A percentile compares a stretch with the other conserved stretches of the same genome.
These are phyloP conservation scores for Curvularia hawaiiensis DNA, from an alignment of 2,329 filamentous ascomycete genomes.

Conservation along the genomic window DNA sequence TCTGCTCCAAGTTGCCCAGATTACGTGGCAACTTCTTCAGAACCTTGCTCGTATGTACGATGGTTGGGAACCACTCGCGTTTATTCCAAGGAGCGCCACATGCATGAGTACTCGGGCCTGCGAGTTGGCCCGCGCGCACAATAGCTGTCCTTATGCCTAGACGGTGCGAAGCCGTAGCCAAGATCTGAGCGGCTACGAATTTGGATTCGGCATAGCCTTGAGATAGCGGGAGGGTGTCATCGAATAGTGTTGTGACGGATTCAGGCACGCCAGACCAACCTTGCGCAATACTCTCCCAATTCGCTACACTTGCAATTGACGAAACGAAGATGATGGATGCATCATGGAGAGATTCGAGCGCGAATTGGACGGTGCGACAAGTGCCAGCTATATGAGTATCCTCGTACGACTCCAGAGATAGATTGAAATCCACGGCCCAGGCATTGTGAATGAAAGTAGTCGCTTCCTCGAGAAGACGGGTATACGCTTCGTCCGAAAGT, in stretches of 20 bases:
- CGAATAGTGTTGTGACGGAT: slow-evolving; percentile 32
- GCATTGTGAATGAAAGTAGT: slow-evolving; percentile 57
- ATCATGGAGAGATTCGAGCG: slow-evolving; percentile 2
- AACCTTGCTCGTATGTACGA: slow-evolving; percentile 27
- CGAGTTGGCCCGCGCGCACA: slow-evolving; percentile 39
- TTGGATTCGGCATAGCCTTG: slow-evolving; percentile 50
- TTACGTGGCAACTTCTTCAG: slow-evolving; percentile 29
- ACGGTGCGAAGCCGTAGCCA: slow-evolving; percentile 35
- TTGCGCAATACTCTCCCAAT: slow-evolving; percentile 10
- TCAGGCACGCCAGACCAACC: slow-evolving; percentile 14
- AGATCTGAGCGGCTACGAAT: slow-evolving; percentile 42
- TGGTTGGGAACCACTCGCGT: slow-evolving; percentile 36
- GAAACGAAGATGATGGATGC: slow-evolving; percentile 47
- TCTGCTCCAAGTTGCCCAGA: slow-evolving; percentile 17
- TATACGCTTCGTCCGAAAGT: slow-evolving; percentile 33
- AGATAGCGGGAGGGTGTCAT: slow-evolving; percentile 33
- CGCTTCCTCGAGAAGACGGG: slow-evolving; percentile 27
- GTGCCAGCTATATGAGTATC: slow-evolving; percentile 18
- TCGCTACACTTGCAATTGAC: slow-evolving; percentile 43
- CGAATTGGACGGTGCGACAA: slow-evolving; percentile 16
- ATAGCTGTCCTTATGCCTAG: slow-evolving; percentile 31
- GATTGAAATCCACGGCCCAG: slow-evolving; percentile 62
- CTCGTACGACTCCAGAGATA: slow-evolving; percentile 25
- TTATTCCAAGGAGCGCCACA: slow-evolving; percentile 30
- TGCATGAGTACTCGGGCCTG: slow-evolving; percentile 27